Conservation (phyloP, 257 asterid species). For the Sherardia arvensis region DNA sequence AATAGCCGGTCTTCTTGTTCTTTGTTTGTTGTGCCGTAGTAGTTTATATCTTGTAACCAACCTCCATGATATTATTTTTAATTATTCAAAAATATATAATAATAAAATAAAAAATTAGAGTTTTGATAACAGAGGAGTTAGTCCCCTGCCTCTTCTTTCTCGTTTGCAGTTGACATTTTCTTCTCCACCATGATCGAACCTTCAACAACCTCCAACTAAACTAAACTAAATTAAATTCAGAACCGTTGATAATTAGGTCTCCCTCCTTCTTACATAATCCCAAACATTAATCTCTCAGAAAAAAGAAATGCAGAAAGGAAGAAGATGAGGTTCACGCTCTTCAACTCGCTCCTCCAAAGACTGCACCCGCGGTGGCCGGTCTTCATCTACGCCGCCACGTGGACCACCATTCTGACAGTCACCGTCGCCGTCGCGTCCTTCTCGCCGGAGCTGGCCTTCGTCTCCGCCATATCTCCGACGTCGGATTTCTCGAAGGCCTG, state of each 20-base stretch:
- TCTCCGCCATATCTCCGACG: slow-evolving; percentile 42
- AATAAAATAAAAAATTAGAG: too few relatives aligned
- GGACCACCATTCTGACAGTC: slow-evolving; percentile 62
- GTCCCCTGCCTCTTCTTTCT: not conserved
- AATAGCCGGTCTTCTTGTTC: not conserved
- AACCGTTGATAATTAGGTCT: slow-evolving; percentile 11
- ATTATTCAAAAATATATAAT: too few relatives aligned
- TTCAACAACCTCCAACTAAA: not conserved
- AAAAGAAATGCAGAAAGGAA: not conserved
- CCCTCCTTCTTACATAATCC: not conserved
- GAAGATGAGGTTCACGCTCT: slow-evolving; percentile 39
- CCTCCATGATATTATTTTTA: not conserved
- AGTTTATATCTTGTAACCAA: not conserved
- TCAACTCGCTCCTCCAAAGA: slow-evolving; percentile 23
- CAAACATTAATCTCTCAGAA: not conserved
- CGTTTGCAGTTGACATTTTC: not conserved
- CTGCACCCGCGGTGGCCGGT: slow-evolving; percentile 43
- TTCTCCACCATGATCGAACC: not conserved
- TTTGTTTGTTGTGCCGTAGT: not conserved
- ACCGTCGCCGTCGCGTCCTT: slow-evolving; percentile 72
- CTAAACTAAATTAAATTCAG: not conserved
- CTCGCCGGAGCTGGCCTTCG: slow-evolving; percentile 75
- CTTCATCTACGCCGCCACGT: slow-evolving; percentile 52
- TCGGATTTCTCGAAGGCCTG: slow-evolving; percentile 45
- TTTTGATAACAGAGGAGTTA: not conserved